Evolutionary conservation across 73 alveolate species (phyloP), one percentile per base, ranked within the genome.

Genomic region (Paraurostyla sp.): DNA sequence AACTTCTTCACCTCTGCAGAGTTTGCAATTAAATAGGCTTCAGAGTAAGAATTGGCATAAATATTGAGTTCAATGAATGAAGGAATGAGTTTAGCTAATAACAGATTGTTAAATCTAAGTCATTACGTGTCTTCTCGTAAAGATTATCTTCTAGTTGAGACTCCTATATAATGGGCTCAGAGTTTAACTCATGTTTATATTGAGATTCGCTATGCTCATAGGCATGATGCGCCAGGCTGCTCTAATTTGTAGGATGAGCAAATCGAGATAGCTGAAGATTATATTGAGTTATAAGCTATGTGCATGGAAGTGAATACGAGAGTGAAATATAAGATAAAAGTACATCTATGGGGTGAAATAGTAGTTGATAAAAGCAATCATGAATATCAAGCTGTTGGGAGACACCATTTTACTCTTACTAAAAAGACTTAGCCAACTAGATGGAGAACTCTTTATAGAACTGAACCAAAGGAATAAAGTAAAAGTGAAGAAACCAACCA

Each of bases 171-270:
- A 32, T 92, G 97, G 97, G 97, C 97, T 0, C 91, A 92, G 71
- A 71, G 80, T 40, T 65, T 92, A 85, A 38, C 63, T 38, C 76
- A 80, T 68, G 90, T 92, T 23, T 92, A 89, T 82, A 42, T 92
- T 29, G 97, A 92, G 81, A 81, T 92, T 11, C 88, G 90, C 65
- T 92, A 89, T 82, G 93, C 97, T 9, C 97, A 92, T 73, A 80
- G 97, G 75, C 97, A 92, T 89, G 97, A 88, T 88, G 92, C 97
- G 9, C 97, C 97, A 30, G 97, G 97, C 33, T 92, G 97, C 62
- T 59, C 92, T 6, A 91, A 85, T 76, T 84, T 85, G 0, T 48
- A 92, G 46, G 85, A 80, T 88, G 89, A 89, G 63, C 54, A 92
- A 71, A 88, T 92, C 42, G 91, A 76, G 32, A 59, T 92, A 30